These are phyloP conservation scores for Sclerotinia glacialis DNA, from an alignment of 2,329 filamentous ascomycete genomes.

Conservation along the genomic window DNA sequence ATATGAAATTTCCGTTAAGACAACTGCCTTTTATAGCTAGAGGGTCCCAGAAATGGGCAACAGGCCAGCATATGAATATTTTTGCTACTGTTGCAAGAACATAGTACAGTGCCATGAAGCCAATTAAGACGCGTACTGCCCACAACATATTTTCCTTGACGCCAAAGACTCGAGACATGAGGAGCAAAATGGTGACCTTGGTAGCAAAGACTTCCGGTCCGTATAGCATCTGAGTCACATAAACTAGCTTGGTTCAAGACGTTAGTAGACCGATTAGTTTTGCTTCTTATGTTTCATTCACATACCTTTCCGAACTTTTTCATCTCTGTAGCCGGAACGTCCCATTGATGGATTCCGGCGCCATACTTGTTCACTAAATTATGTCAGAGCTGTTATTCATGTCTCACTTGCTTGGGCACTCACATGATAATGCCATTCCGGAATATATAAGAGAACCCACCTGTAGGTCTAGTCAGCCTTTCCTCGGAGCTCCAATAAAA, in stretches of 20 bases:
- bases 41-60: constrained; percentile 11
- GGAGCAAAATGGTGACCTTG: constrained; percentile 9
- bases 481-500: not conserved
- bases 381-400: not conserved
- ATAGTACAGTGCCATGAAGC: constrained; percentile 2
- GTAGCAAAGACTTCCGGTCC: not conserved
- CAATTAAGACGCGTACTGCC: not conserved
- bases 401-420: not conserved
- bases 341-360: not conserved
- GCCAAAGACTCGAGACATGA: constrained; percentile 1
- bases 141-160: constrained; percentile 1
- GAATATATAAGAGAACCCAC: not conserved
- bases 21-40: not conserved
- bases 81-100: constrained; percentile 3
- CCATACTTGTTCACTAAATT: not conserved
- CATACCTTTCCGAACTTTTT: not conserved
- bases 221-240: not conserved
- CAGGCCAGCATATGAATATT: constrained; percentile 15
- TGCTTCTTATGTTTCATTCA: not conserved
- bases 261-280: not conserved
- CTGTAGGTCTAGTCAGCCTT: not conserved
- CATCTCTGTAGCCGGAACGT: not conserved
- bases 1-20: constrained; percentile 8
- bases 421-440: constrained; percentile 6
- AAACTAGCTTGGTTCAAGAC: not conserved